These are phyloP conservation scores for Rehmannia glutinosa DNA, from an alignment of 257 asterid species.

Conservation along the genomic window DNA sequence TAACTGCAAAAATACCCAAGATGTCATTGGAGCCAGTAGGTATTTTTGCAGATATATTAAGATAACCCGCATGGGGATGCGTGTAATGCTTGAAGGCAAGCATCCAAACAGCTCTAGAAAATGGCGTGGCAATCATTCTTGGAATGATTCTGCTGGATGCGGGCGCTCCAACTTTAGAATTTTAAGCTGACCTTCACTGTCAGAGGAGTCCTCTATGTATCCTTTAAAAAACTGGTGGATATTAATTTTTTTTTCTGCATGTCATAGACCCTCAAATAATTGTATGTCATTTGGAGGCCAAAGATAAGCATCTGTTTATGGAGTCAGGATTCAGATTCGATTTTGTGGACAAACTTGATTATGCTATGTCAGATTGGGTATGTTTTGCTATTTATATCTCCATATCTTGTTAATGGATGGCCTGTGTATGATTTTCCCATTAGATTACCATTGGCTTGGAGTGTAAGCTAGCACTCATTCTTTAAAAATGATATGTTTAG, in stretches of 20 bases:
- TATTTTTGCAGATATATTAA: slow-evolving; percentile 39
- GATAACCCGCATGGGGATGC: not conserved
- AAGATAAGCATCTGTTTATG: slow-evolving; percentile 53
- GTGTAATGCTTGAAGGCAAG: slow-evolving; percentile 1
- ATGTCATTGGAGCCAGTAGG: slow-evolving; percentile 39
- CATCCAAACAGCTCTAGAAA: not conserved
- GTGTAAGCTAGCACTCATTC: too few relatives aligned
- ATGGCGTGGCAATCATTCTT: not conserved
- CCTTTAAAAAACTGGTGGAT: not conserved
- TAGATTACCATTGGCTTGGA: too few relatives aligned
- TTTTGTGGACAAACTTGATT: slow-evolving; percentile 51
- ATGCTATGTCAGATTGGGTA: slow-evolving; percentile 60
- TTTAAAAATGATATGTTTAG: too few relatives aligned
- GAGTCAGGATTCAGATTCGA: slow-evolving; percentile 47
- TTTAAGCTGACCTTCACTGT: not conserved
- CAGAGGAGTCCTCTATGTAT: not conserved
- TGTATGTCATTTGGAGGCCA: slow-evolving; percentile 56
- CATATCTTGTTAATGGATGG: not conserved
- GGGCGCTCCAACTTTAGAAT: not conserved
- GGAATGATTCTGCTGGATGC: not conserved
- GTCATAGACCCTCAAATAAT: too few relatives aligned
- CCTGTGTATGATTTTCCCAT: not conserved
- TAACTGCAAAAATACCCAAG: slow-evolving; percentile 32
- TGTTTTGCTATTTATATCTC: not conserved
- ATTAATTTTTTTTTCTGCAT: not conserved